Percentiles rank a stretch among this genome's conserved stretches.
These are phyloP conservation scores for Trichoderma koningii DNA, from an alignment of 2,329 filamentous ascomycete species.

Conservation along the genomic window DNA sequence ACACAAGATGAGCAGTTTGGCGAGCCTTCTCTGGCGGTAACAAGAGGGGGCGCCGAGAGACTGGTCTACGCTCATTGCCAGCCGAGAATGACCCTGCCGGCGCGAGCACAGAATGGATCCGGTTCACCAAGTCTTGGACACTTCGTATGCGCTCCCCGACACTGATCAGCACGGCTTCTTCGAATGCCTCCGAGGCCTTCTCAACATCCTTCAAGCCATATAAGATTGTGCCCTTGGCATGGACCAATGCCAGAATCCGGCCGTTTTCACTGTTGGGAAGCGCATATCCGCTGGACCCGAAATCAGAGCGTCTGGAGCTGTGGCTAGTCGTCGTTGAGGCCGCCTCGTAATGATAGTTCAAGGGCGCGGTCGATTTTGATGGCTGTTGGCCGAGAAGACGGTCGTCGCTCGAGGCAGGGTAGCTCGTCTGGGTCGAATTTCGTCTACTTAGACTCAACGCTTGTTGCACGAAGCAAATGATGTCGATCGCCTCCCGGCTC, in stretches of 20 bases:
- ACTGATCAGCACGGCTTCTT: constrained; percentile 90
- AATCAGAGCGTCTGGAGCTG: constrained; percentile 33
- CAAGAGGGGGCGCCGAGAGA: constrained; percentile 60
- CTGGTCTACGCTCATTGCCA: constrained; percentile 27
- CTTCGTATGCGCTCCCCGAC: constrained; percentile 69
- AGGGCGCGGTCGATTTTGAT: neutral
- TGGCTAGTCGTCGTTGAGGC: constrained; percentile 15
- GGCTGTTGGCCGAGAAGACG: neutral
- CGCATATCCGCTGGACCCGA: constrained; percentile 65
- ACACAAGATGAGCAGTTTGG: constrained; percentile 79
- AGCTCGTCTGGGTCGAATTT: neutral
- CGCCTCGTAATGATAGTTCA: neutral
- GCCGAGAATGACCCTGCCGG: constrained; percentile 30
- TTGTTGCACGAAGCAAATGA: constrained; percentile 83
- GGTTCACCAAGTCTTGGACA: constrained; percentile 76
- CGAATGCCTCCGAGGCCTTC: constrained; percentile 83
- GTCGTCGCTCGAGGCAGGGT: neutral
- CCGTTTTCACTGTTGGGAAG: constrained; percentile 88
- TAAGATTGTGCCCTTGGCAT: constrained; percentile 98
- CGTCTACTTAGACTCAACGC: constrained; percentile 56
- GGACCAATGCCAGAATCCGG: constrained; percentile 86
- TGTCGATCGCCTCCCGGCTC: constrained; percentile 78
- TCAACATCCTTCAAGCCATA: constrained; percentile 84
- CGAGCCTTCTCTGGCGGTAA: constrained; percentile 82
- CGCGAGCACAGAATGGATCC: constrained; percentile 71